A percentile compares a stretch with the other conserved stretches of the same genome.
phyloP scores from a whole-genome alignment of 805 yeast species.

The Candida parachauliodes region DNA sequence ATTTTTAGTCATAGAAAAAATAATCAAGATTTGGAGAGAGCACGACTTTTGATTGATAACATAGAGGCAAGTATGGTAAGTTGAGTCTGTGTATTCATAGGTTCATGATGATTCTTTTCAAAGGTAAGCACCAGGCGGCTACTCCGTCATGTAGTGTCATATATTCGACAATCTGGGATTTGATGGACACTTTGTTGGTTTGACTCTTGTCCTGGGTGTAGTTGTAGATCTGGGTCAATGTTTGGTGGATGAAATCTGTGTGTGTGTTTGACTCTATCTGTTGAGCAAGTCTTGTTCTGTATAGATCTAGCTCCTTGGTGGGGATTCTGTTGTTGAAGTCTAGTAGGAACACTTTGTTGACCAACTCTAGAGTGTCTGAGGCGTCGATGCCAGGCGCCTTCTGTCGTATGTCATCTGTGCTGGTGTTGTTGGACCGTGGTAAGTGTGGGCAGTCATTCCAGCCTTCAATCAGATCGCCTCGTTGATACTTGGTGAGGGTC shows the following conservation, averaged over 20 bases:
- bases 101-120: conserved; percentile 46
- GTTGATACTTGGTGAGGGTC: conserved; percentile 33
- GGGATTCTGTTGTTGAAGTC: conserved; percentile 22
- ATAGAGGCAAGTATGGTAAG: neutral
- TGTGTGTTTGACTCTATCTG: conserved; percentile 7
- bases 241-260: conserved; percentile 13
- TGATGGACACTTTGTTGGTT: conserved; percentile 17
- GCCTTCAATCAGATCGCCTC: conserved; percentile 43
- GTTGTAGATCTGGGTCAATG: conserved; percentile 7
- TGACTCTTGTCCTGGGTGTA: neutral
- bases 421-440: neutral
- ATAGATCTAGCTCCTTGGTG: conserved; percentile 40
- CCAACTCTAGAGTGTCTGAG: neutral
- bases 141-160: conserved; percentile 57
- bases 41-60: too few relatives aligned
- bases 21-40: neutral
- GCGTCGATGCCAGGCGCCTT: neutral
- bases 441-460: conserved; percentile 60
- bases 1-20: conserved; percentile 4
- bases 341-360: conserved; percentile 17
- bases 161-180: conserved; percentile 43
- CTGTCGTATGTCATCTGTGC: neutral
- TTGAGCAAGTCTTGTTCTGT: conserved; percentile 34
- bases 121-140: conserved; percentile 64
- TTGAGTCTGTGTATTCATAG: neutral